These are phyloP conservation scores for Ogataea wickerhamii DNA, from an alignment of 805 yeast species.

Conservation along the genomic window DNA sequence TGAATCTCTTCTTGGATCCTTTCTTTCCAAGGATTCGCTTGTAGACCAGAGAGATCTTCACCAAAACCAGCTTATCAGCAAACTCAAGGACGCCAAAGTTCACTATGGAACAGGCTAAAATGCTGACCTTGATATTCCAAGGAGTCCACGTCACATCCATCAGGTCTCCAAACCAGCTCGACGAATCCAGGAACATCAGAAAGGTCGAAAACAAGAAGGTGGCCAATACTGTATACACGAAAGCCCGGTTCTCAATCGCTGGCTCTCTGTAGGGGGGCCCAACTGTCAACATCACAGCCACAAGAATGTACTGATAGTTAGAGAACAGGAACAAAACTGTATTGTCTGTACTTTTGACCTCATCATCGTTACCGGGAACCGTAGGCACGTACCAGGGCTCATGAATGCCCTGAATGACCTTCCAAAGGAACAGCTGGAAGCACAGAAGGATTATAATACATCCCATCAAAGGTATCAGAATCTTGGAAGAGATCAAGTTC, in stretches of 20 bases:
- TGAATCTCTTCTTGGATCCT: slow-evolving; percentile 34
- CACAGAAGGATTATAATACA: slow-evolving; percentile 60
- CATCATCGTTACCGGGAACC: slow-evolving; percentile 74
- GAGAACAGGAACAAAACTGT: slow-evolving; percentile 78
- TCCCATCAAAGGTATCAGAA: slow-evolving; percentile 76
- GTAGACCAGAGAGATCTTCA: slow-evolving; percentile 36
- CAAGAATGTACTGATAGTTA: slow-evolving; percentile 83
- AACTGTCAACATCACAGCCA: slow-evolving; percentile 78
- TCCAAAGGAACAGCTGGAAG: slow-evolving; percentile 73
- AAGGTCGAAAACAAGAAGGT: slow-evolving; percentile 48
- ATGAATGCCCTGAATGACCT: slow-evolving; percentile 39
- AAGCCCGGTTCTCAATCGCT: slow-evolving; percentile 62
- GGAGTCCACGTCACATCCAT: slow-evolving; percentile 74
- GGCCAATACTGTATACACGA: slow-evolving; percentile 54
- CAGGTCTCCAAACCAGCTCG: slow-evolving; percentile 55
- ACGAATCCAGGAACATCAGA: slow-evolving; percentile 53
- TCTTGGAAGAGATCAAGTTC: slow-evolving; percentile 84
- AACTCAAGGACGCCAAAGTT: slow-evolving; percentile 48
- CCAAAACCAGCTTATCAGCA: slow-evolving; percentile 45
- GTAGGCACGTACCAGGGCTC: slow-evolving; percentile 80
- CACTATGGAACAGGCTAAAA: slow-evolving; percentile 42
- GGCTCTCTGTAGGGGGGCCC: slow-evolving; percentile 94
- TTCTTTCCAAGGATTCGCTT: slow-evolving; percentile 34
- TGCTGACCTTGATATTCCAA: slow-evolving; percentile 43
- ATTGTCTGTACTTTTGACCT: slow-evolving; percentile 85